These are phyloP conservation scores for Ulmus americana DNA, from an alignment of 331 rosid genomes.

Conservation along the genomic window DNA sequence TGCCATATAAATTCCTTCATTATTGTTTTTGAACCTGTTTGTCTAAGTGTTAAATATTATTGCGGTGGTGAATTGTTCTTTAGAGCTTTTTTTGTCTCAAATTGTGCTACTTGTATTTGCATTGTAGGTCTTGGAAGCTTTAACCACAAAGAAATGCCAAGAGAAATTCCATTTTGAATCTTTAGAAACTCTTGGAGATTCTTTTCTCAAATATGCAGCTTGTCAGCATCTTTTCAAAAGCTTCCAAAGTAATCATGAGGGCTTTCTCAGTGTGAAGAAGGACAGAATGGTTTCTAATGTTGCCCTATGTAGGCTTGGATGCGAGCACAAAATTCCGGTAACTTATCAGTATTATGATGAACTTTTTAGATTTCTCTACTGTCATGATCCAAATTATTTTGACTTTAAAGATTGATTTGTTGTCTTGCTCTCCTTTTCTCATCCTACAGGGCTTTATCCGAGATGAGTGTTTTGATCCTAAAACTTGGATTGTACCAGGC, in stretches of 20 bases:
- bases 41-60: not conserved
- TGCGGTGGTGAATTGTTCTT: not conserved
- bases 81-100: not conserved
- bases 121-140: conserved; percentile 77
- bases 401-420: not conserved
- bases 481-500: conserved; percentile 63
- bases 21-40: not conserved
- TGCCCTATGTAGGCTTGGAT: conserved; percentile 55
- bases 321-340: conserved; percentile 61
- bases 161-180: conserved; percentile 73
- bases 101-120: conserved; percentile 1
- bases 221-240: conserved; percentile 58
- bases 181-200: conserved; percentile 87
- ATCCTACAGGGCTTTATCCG: conserved; percentile 71
- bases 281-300: conserved; percentile 64
- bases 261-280: conserved; percentile 64
- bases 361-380: not conserved
- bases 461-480: conserved; percentile 54
- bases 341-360: conserved; percentile 10
- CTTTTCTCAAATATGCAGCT: conserved; percentile 75
- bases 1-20: no score
- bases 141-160: conserved; percentile 64
- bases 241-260: conserved; percentile 59
- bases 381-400: not conserved
- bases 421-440: conserved; percentile 1